Evolutionary conservation across 2,329 filamentous ascomycete species (phyloP), one percentile per base, ranked within the genome.

Genomic region (Aspergillus pseudonomiae): DNA sequence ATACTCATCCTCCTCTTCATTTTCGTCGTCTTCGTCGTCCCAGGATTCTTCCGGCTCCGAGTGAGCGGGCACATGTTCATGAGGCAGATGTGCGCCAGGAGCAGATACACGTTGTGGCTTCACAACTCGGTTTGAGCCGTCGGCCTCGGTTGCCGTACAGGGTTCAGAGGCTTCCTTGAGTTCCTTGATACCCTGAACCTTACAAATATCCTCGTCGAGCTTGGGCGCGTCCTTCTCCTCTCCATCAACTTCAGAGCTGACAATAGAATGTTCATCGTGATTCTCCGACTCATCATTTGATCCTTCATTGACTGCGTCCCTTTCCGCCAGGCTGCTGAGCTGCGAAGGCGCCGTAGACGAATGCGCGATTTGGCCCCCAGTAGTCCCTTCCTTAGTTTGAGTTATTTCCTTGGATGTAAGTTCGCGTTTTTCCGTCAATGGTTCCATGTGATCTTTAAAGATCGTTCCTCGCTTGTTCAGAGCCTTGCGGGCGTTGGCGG

Each of bases 1-100:
- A 70, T 89, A 89, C 26, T 85, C 87, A 73, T 89, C 87, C n/a
- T 88, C 86, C 58, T 88, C 87, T 64, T 87, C 88, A 66, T 93
- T 92, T 14, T 91, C 91, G 30, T 94, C 90, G 19, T 91, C 90
- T 21, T 93, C 91, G 19, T 88, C 85, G 28, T 92, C 89, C 89
- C 89, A 93, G 70, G 89, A 91, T 74, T 93, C 91, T 69, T 92
- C 90, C 0, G 84, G 78, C 68, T 89, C 88, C 9, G 81, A 77
- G 21, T 77, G 73, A 16, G 73, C 65, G 11, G 70, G 70, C 14
- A 67, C 54, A 12, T 69, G 66, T 16, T 75, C 73, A 43, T 71
- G 66, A 39, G 59, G 50, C 7, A 61, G 7, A 54, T 68, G 70
- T 41, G 68, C 57, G 26, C 60, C 58, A 34, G 68, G 56, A 45